Evolutionary conservation across 2,329 filamentous ascomycete species (phyloP).

Genomic region (Aspergillus aculeatus): DNA sequence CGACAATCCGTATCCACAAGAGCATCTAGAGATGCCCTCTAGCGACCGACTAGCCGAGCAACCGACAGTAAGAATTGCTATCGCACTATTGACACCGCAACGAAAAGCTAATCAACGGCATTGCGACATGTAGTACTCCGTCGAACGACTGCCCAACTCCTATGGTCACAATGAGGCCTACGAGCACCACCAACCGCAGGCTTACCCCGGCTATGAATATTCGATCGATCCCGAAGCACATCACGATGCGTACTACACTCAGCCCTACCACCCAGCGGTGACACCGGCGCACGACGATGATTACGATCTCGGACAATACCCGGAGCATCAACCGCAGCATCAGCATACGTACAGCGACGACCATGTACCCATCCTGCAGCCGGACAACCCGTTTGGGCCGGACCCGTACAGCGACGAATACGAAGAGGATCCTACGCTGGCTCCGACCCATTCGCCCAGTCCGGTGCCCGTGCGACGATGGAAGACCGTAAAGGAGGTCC

Average conservation of each 20-base stretch:
- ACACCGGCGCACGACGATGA: slow-evolving; percentile 52
- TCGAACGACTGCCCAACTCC: slow-evolving; percentile 64
- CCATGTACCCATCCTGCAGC: slow-evolving; percentile 70
- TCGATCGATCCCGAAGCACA: slow-evolving; percentile 78
- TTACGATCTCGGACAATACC: slow-evolving; percentile 32
- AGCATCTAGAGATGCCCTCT: slow-evolving; percentile 66
- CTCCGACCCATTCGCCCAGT: slow-evolving; percentile 46
- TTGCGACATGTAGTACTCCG: slow-evolving; percentile 58
- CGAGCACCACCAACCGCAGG: slow-evolving; percentile 50
- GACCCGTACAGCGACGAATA: slow-evolving; percentile 55
- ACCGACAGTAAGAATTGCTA: slow-evolving; percentile 65
- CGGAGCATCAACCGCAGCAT: slow-evolving; percentile 52
- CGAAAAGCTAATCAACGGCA: slow-evolving; percentile 8
- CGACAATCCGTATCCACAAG: slow-evolving; percentile 66
- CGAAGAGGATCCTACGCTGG: slow-evolving; percentile 40
- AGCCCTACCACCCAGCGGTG: slow-evolving; percentile 72
- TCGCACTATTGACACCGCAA: neutral
- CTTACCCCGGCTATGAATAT: slow-evolving; percentile 65
- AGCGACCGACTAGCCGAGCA: slow-evolving; percentile 79
- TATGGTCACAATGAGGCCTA: slow-evolving; percentile 64
- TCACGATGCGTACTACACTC: slow-evolving; percentile 82
- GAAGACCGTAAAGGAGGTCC: slow-evolving; percentile 99
- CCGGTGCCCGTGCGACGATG: slow-evolving; percentile 73
- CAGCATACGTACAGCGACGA: slow-evolving; percentile 66
- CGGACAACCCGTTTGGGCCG: slow-evolving; percentile 62